These are phyloP conservation scores for Polysphondylium violaceum DNA, from an alignment of 78 protist genomes.

Conservation along the genomic window DNA sequence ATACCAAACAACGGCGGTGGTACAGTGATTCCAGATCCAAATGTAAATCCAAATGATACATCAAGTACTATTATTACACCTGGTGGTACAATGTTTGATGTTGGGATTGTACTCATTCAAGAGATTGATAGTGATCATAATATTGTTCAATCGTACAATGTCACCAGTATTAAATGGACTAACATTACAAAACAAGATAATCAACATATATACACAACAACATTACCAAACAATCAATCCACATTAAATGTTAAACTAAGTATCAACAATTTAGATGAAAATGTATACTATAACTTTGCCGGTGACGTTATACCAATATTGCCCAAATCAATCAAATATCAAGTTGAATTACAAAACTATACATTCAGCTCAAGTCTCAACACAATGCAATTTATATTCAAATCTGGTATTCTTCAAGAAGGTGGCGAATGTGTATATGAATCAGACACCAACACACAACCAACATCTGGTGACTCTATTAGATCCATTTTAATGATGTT, in stretches of 20 bases:
- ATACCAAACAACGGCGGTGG: too few relatives aligned
- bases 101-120: neutral
- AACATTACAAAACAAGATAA: neutral
- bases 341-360: slow-evolving; percentile 6
- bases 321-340: slow-evolving; percentile 36
- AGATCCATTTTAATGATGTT: neutral
- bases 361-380: neutral
- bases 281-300: slow-evolving; percentile 12
- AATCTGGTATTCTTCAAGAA: neutral
- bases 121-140: neutral
- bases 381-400: neutral
- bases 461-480: neutral
- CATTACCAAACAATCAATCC: neutral
- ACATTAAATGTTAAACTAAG: neutral
- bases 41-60: neutral
- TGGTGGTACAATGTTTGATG: neutral
- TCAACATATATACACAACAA: neutral
- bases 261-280: neutral
- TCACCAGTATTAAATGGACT: neutral
- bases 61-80: neutral
- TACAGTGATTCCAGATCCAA: slow-evolving; percentile 3
- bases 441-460: neutral
- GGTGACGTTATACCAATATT: slow-evolving; percentile 26
- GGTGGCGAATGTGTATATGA: neutral
- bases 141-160: neutral